These are phyloP conservation scores for Torulaspora globosa DNA, from an alignment of 1,139 yeast species.

Conservation along the genomic window DNA sequence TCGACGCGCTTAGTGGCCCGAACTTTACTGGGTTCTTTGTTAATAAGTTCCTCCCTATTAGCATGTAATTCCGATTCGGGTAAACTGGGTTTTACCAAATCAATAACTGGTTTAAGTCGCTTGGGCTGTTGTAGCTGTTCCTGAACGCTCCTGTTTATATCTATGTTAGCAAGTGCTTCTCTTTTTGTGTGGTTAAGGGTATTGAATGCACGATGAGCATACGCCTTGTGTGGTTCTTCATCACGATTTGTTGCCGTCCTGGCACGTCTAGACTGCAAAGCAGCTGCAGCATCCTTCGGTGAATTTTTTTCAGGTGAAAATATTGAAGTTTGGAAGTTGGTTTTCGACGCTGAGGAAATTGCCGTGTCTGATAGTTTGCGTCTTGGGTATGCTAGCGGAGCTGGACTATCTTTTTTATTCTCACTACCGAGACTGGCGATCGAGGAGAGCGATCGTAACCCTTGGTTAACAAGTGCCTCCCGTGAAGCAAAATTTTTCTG, in stretches of 20 bases:
- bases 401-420: conserved; percentile 10
- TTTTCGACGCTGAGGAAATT: conserved; percentile 13
- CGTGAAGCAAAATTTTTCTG: conserved; percentile 19
- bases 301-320: conserved; percentile 15
- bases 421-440: conserved; percentile 5
- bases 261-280: background rate
- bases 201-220: conserved; percentile 6
- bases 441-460: conserved; percentile 11
- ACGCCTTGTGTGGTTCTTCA: conserved; percentile 27
- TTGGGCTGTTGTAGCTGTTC: conserved; percentile 6
- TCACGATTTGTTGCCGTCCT: conserved; percentile 25
- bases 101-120: conserved; percentile 9
- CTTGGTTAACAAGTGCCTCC: conserved; percentile 7
- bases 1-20: conserved; percentile 25
- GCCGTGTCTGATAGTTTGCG: conserved; percentile 20
- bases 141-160: conserved; percentile 24
- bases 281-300: conserved; percentile 3
- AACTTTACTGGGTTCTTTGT: conserved; percentile 9
- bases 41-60: conserved; percentile 7
- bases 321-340: conserved; percentile 10
- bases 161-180: conserved; percentile 31
- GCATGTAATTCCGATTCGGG: conserved; percentile 4
- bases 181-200: conserved; percentile 17
- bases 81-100: background rate
- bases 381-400: conserved; percentile 20